Percentiles rank a stretch among this genome's conserved stretches.
Conservation (phyloP, 2,329 filamentous ascomycete species). For the Nemania bipapillata region DNA sequence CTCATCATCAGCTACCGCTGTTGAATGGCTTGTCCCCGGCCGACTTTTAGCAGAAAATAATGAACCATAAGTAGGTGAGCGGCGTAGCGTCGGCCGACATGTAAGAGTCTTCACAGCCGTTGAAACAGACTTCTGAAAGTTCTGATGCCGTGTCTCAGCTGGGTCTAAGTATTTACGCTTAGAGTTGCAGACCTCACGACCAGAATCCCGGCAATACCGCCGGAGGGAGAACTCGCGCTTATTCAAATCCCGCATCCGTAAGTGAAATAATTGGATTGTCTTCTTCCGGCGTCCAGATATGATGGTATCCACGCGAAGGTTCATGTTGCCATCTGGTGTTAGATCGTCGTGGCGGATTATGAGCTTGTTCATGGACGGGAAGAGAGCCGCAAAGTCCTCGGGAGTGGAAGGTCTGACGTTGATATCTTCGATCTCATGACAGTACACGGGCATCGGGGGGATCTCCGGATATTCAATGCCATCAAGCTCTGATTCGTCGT, state of each 20-base stretch:
- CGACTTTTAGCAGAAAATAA: slow-evolving; percentile 49
- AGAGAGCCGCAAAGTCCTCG: slow-evolving; percentile 82
- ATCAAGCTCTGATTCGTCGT: slow-evolving; percentile 54
- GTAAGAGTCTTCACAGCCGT: slow-evolving; percentile 62
- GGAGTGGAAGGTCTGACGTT: slow-evolving; percentile 81
- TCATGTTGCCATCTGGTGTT: slow-evolving; percentile 94
- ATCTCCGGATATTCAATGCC: slow-evolving; percentile 55
- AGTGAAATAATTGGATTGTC: slow-evolving; percentile 83
- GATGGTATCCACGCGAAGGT: slow-evolving; percentile 85
- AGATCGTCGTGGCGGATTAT: slow-evolving; percentile 90
- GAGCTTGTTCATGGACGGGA: slow-evolving; percentile 83
- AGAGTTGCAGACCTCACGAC: slow-evolving; percentile 89
- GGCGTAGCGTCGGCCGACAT: slow-evolving; percentile 52
- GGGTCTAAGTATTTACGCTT: slow-evolving; percentile 74
- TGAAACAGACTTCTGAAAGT: slow-evolving; percentile 60
- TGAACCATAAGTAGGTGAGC: slow-evolving; percentile 52
- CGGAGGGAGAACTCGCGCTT: slow-evolving; percentile 89
- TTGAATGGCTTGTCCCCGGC: slow-evolving; percentile 54
- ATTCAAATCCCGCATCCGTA: slow-evolving; percentile 91
- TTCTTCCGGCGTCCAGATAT: slow-evolving; percentile 73
- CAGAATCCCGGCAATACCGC: slow-evolving; percentile 90
- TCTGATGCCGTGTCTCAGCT: slow-evolving; percentile 53
- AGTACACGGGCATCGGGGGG: slow-evolving; percentile 67
- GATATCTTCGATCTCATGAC: slow-evolving; percentile 69
- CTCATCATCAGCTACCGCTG: slow-evolving; percentile 50